Base-by-base conservation (phyloP, 2,329 filamentous ascomycete species). In the Ploettnerulaceae sp. region DNA sequence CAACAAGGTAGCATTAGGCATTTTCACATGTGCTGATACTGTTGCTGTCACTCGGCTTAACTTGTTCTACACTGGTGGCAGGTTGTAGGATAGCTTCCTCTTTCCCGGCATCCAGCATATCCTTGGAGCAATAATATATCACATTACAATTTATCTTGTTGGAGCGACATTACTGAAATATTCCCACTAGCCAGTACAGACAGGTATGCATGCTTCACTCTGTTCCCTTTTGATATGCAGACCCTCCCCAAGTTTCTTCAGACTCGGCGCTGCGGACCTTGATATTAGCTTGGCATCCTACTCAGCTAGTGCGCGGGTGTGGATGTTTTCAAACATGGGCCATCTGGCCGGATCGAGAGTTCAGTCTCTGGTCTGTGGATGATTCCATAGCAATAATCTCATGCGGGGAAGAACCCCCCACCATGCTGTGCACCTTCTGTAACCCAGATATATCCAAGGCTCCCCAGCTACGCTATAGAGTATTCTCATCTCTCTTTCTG, bases 371-470 rank as follows among this genome's bases (percentile, higher is more conserved):
- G 48, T 45, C 47, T 33, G 20, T 18, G 22, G 37, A 25, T 8
- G 14, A 17, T 28, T 34, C 17, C 17, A 24, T 26, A 44, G 39
- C 39, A 54, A 22, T 29, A 50, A 31, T 45, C 25, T n/a, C 50
- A 51, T 45, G 56, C 58, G 55, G 54, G 54, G 57, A 55, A 52
- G 49, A 56, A 31, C 21, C 46, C 49, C 54, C 54, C 54, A 52
- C 53, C 47, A 45, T 40, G 28, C 33, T 49, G 31, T 32, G 20
- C 18, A 17, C 35, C 20, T 14, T 25, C 31, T 38, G 35, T 37
- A 45, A 31, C 45, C 45, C 47, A 56, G 49, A 55, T 59, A 60
- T 61, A 60, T 54, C 48, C 52, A 58, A 51, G 47, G 49, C 43
- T 45, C 18, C 22, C 37, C 42, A 18, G 48, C 45, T 47, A 17